These are phyloP conservation scores for Xerocomus minutiporus DNA, from an alignment of 1,284 basidiomycete genomes.

Conservation along the genomic window DNA sequence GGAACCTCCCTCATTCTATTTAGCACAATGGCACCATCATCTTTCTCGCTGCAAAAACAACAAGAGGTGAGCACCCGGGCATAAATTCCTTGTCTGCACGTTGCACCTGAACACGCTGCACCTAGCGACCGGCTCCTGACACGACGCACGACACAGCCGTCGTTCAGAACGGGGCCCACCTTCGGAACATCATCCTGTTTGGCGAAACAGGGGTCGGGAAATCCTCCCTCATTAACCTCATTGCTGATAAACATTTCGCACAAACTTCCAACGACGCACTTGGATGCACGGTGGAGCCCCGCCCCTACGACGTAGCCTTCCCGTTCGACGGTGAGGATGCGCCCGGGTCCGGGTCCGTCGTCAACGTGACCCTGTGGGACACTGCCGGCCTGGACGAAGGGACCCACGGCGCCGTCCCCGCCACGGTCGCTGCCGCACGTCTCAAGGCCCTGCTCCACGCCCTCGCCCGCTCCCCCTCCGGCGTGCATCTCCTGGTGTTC, in stretches of 20 bases:
- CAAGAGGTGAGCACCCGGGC: not conserved
- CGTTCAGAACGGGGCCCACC: not conserved
- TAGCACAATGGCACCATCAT: not conserved
- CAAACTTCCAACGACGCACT: conserved; percentile 4
- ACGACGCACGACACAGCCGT: not conserved
- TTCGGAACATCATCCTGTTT: conserved; percentile 4
- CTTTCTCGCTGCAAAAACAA: not conserved
- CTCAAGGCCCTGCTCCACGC: not conserved
- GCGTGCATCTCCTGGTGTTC: not conserved
- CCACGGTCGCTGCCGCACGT: not conserved
- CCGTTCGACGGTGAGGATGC: not conserved
- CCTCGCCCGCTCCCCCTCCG: not conserved
- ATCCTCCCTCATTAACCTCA: conserved; percentile 7
- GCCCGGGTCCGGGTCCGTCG: not conserved
- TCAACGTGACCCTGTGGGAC: conserved; percentile 3
- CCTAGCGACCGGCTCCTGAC: not conserved
- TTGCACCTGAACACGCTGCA: not conserved
- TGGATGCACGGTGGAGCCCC: conserved; percentile 1
- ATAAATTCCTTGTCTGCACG: not conserved
- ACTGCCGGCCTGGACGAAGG: conserved; percentile 6
- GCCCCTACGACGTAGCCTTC: not conserved
- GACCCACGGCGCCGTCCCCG: conserved; percentile 1
- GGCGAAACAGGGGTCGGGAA: conserved; percentile 8
- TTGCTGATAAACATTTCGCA: not conserved
- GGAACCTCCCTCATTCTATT: not conserved